Evolutionary conservation across 2,329 filamentous ascomycete genomes (phyloP), one percentile per base, ranked within the genome.

Genomic region (Penicillium decumbens): DNA sequence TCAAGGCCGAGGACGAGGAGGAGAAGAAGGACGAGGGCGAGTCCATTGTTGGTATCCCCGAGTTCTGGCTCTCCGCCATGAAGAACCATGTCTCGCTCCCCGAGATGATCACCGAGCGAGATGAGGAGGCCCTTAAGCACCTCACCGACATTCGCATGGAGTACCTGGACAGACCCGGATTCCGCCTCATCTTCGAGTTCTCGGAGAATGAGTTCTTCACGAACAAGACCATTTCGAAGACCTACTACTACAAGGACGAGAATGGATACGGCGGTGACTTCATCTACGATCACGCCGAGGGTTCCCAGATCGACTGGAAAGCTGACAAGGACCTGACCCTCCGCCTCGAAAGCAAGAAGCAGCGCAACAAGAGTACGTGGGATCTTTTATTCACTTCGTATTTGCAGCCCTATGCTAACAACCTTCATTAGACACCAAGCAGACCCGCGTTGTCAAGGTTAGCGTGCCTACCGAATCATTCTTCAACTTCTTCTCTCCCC

Each of bases 51-150:
- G 93, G 93, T 73, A 96, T 98, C 56, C 93, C 93, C 56, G 93
- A 98, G 76, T 98, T 98, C 81, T 98, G 93, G 93, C 81, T 98
- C 43, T 96, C 92, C 54, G 92, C 95, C 63, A 97, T 98, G 92
- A 98, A 98, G 82, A 98, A 98, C 80, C 92, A 96, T 72, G 83
- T 93, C 65, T 95, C 91, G 27, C 84, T 98, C 49, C 89, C 92
- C 49, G 95, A 98, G 76, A 95, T 96, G 83, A 96, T 98, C 71
- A 98, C 93, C 65, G 93, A 97, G 65, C 88, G 90, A 59, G 93
- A 98, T 69, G 93, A 98, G 81, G 84, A 83, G 61, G 93, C 91
- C 45, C 85, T 98, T 50, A 95, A 95, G 77, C 80, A 86, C 68
- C 80, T 98, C 50, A 85, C 81, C 60, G 92, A 98, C 70, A 89